Percentiles rank a stretch among this genome's conserved stretches.
Conservation (phyloP, 345 rosid species). For the Acer yangbiense region DNA sequence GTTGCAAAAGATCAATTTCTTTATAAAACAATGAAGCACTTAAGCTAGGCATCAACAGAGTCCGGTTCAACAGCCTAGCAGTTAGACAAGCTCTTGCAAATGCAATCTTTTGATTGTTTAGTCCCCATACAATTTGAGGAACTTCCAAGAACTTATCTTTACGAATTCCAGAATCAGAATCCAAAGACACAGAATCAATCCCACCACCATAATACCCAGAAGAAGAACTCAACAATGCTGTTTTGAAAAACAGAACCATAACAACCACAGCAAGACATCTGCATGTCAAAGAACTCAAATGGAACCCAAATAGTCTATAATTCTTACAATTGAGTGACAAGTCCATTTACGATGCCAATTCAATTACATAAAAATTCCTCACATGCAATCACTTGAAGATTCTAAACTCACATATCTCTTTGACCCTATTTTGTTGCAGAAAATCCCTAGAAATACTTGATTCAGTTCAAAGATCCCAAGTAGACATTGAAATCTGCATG, state of each 20-base stretch:
- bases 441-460: not conserved
- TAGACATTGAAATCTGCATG: slow-evolving; percentile 9
- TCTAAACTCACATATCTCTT: not conserved
- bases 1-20: slow-evolving; percentile 77
- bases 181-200: slow-evolving; percentile 26
- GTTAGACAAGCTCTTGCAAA: slow-evolving; percentile 94
- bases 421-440: not conserved
- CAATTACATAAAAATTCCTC: not conserved
- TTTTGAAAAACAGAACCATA: slow-evolving; percentile 54
- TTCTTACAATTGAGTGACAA: slow-evolving; percentile 31
- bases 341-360: slow-evolving; percentile 36
- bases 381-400: not conserved
- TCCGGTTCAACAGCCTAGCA: slow-evolving; percentile 79
- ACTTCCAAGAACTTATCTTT: slow-evolving; percentile 72
- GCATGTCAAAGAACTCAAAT: slow-evolving; percentile 48
- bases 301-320: slow-evolving; percentile 30
- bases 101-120: slow-evolving; percentile 97
- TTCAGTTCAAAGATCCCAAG: not conserved
- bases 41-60: slow-evolving; percentile 91
- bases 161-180: slow-evolving; percentile 45
- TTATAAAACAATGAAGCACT: slow-evolving; percentile 95
- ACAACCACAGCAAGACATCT: slow-evolving; percentile 58
- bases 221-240: slow-evolving; percentile 41
- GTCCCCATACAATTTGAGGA: slow-evolving; percentile 98
- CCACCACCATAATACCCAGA: slow-evolving; percentile 29